phyloP scores from a whole-genome alignment of 192 early-diverging fungal genomes.

The Cladochytrium replicatum region DNA sequence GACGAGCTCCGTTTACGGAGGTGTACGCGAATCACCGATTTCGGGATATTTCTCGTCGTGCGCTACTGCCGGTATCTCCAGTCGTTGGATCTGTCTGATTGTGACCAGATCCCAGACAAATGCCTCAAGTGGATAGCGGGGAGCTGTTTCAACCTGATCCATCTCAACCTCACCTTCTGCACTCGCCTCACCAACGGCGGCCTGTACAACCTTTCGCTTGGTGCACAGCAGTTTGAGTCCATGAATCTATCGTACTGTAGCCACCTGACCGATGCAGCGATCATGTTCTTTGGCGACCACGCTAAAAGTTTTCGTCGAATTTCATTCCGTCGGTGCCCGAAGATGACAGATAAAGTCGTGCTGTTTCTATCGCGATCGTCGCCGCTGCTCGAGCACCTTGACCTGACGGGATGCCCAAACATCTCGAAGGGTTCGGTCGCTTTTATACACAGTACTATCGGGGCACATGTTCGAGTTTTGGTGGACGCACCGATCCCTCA shows the following conservation, averaged over 20 bases:
- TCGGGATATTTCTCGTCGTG: conserved; percentile 37
- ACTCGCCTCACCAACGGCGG: conserved; percentile 38
- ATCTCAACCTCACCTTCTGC: conserved; percentile 35
- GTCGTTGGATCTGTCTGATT: conserved; percentile 30
- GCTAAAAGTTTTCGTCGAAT: conserved; percentile 19
- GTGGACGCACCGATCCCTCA: conserved; percentile 7
- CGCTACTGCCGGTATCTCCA: conserved; percentile 36
- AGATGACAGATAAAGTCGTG: conserved; percentile 30
- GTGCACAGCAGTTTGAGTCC: conserved; percentile 21
- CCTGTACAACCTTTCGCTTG: conserved; percentile 35
- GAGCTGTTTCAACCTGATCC: conserved; percentile 20
- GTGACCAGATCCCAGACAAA: conserved; percentile 39
- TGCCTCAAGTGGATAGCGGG: conserved; percentile 43
- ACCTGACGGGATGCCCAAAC: conserved; percentile 26
- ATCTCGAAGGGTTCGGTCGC: conserved; percentile 7
- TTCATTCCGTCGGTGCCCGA: conserved; percentile 24
- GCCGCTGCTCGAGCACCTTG: conserved; percentile 7
- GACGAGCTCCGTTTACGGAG: conserved; percentile 23
- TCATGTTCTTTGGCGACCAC: conserved; percentile 28
- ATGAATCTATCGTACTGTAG: conserved; percentile 32
- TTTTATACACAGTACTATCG: neutral
- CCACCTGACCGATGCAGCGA: conserved; percentile 32
- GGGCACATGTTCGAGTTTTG: conserved; percentile 10
- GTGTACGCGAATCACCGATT: conserved; percentile 38
- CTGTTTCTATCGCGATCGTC: conserved; percentile 19